Evolutionary conservation across 441 rosid species (phyloP), one percentile per base, ranked within the genome.

Genomic region (Iberis amara): DNA sequence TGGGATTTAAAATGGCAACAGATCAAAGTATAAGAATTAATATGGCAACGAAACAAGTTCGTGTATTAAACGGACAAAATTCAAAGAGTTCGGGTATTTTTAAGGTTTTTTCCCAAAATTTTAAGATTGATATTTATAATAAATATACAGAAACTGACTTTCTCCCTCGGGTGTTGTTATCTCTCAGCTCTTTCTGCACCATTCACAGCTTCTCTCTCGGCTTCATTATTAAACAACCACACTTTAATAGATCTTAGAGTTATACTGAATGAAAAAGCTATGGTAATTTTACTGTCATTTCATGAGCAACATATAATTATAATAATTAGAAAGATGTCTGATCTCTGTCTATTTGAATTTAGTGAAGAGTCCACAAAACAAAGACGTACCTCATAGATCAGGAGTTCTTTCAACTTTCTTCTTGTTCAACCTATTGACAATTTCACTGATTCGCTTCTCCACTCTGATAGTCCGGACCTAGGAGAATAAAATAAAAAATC

Each of bases 141-240:
- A n/a, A n/a, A n/a, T n/a, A n/a, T n/a, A 43, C 26, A 8, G 27
- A 48, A 21, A 73, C 91, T 70, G 52, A 83, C 98, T 66, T 88
- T 86, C 56, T 85, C 95, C 69, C 98, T 82, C 70, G 74, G 70
- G 50, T 74, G 89, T 40, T 57, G 78, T 69, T 88, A 88, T 71
- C 95, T 83, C 78, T 86, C 86, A 7, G 86, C 98, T 62, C 94
- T 72, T 70, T 92, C 98, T 1, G 88, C 89, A 44, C 94, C 89
- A 76, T 65, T 76, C 47, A 80, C 89, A 9, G 88, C 85, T 70
- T 92, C 96, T 75, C 86, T 76, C 76, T 92, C 98, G 42, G 96
- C 98, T 92, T 81, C 69, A 72, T 27, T 49, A 48, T 37, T 5
- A 60, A 30, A 48, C 58, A 60, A 28, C 12, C 15, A 36, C 1